phyloP scores from a whole-genome alignment of 106 monocot genomes.

The Platanthera zijinensis region DNA sequence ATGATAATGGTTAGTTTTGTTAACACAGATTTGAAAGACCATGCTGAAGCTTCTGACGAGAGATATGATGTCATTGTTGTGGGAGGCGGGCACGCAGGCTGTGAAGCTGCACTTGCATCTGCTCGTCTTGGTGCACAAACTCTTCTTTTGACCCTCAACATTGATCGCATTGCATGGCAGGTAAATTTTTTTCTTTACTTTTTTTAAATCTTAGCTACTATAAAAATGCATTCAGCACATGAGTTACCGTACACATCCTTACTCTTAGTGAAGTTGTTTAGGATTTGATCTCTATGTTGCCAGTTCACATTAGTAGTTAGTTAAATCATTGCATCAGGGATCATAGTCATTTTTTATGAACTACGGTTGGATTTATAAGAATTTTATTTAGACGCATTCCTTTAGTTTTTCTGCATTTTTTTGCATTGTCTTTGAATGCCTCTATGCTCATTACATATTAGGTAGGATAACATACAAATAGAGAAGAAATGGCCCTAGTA shows the following conservation, averaged over 20 bases:
- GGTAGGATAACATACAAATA: not conserved
- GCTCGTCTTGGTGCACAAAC: constrained; percentile 93
- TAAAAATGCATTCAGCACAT: not conserved
- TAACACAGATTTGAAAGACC: not conserved
- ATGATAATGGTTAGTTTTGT: not conserved
- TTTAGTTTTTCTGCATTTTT: not conserved
- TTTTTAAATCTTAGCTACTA: not conserved
- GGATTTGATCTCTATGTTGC: not conserved
- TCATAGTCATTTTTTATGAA: not conserved
- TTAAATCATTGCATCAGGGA: not conserved
- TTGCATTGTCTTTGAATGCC: not conserved
- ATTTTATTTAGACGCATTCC: not conserved
- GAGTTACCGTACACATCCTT: not conserved
- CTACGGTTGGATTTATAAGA: not conserved
- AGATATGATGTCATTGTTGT: constrained; percentile 94
- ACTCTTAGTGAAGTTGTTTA: not conserved
- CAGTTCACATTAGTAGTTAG: not conserved
- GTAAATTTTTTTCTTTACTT: constrained; percentile 18
- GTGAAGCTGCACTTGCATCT: constrained; percentile 96
- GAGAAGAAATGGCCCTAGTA: not conserved
- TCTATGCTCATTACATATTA: not conserved
- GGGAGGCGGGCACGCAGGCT: constrained; percentile 97
- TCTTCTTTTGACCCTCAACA: constrained; percentile 90
- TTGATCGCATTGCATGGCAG: constrained; percentile 99
- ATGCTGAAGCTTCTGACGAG: constrained; percentile 27